Evolutionary conservation across 225 moss, liverwort and hornwort genomes (phyloP), one percentile per base, ranked within the genome.

Genomic region (Marchantia polymorpha): DNA sequence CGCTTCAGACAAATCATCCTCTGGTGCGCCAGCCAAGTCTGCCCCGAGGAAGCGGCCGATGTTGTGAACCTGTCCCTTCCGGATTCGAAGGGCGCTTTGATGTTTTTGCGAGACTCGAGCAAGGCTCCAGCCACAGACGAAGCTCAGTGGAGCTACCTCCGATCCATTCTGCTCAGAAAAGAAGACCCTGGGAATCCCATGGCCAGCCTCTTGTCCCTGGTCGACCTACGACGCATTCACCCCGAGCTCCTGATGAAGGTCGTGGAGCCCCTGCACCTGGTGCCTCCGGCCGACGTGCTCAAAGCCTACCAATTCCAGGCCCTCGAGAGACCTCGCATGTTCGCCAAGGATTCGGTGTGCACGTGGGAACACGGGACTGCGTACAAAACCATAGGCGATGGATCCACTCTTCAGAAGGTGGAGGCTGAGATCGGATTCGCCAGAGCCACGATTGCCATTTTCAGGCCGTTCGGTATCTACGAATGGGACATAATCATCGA

Each of bases 401-500:
- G 80, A 31, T 68, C 58, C 22, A 72, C 30, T 52, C 46, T 87
- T 17, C 39, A 31, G 16, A 87, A 82, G 74, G 10, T 67, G 10
- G 67, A 67, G 26, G 50, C 72, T 3, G 79, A 77, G 15, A 46
- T 82, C 23, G 87, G 87, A 17, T 87, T 87, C 23, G 84, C 87
- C 7, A 84, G 87, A 70, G 84, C 81, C 19, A 59, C 79, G 12
- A 79, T 80, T 20, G 81, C 87, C 0, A 87, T 87, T 13, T 66
- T 69, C 27, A 79, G 72, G n/a, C 66, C 78, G 4, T 84, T 84
- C 52, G 87, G 81, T 5, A 79, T 87, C 9, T 87, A 82, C 54
- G 82, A 84, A 58, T 87, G 87, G 87, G 87, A 84, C 60, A 63
- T 87, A 39, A 64, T 87, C 47, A 60, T 87, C 10, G 87, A 87